Conservation (phyloP, 129 eudicot species). For the Centaurea solstitialis region DNA sequence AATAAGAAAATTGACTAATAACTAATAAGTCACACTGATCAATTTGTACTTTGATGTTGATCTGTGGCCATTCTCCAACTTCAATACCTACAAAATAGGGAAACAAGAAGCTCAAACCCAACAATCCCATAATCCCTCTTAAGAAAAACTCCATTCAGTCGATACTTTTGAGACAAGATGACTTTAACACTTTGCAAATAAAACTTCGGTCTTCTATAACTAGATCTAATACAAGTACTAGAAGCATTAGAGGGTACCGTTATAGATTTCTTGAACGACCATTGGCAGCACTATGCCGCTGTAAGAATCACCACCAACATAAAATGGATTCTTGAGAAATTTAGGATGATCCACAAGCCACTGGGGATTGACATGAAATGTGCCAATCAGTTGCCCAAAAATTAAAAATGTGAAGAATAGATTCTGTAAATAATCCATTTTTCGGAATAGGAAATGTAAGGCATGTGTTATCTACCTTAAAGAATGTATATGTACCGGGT, state of each 20-base stretch:
- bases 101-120: not conserved
- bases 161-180: not conserved
- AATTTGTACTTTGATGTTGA: conserved; percentile 4
- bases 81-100: conserved; percentile 8
- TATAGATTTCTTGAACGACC: not conserved
- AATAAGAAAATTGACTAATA: not conserved
- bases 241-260: not conserved
- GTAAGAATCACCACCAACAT: conserved; percentile 11
- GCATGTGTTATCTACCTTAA: too few species aligned
- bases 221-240: not conserved
- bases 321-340: conserved; percentile 17
- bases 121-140: not conserved
- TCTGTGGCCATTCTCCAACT: conserved; percentile 6
- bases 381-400: not conserved
- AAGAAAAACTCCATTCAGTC: not conserved
- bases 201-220: not conserved
- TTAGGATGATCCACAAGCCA: conserved; percentile 14
- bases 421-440: not conserved
- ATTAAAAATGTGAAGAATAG: not conserved
- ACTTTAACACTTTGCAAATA: not conserved
- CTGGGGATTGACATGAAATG: not conserved
- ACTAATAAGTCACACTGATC: not conserved
- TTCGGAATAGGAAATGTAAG: too few species aligned
- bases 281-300: not conserved
- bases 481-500: too few species aligned